Evolutionary conservation across 768 basidiomycete genomes (phyloP), one percentile per base, ranked within the genome.

Genomic region (Termitomyces sp.): DNA sequence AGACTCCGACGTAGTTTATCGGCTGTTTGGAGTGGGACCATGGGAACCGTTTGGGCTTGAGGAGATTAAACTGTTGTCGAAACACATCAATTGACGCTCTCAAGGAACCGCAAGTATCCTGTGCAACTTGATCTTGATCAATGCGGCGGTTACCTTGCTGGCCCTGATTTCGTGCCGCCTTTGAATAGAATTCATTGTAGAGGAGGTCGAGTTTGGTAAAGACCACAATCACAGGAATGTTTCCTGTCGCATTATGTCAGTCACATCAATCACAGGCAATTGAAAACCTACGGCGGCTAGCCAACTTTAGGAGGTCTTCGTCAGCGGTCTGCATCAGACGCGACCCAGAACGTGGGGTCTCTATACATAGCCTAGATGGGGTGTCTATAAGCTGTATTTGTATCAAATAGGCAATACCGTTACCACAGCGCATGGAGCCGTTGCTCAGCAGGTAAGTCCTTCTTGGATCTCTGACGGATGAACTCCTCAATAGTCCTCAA

Each of bases 161-260:
- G 15, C 52, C 36, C 39, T 39, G 52, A 24, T 11, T 7, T 49
- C 44, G 35, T n/a, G 33, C 50, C 32, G 50, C 50, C 28, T 32
- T 44, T 8, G 12, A 8, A 35, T 51, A 22, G 40, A 13, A 42
- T 18, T 59, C 28, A 13, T 59, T 59, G 39, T 20, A 59, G 8
- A 59, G 58, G 13, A 59, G 50, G 24, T 59, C 58, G 18, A 48
- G 52, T 18, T 58, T 58, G 8, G 57, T 58, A 9, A 58, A 58
- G 12, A 49, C 57, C 7, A 58, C 22, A 13, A 58, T 42, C 11
- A 59, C 58, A 59, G 58, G 58, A 16, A 59, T 42, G 1, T 59
- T 52, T 22, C 32, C 58, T 59, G n/a, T 4, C 8, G 33, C 11
- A 38, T 38, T 16, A 52, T 45, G 50, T 51, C 38, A 42, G 32